Percentiles rank a stretch among this genome's conserved stretches.
Evolutionary conservation across 176 grass and related monocot species (phyloP).

Genomic region (Avena atlantica): DNA sequence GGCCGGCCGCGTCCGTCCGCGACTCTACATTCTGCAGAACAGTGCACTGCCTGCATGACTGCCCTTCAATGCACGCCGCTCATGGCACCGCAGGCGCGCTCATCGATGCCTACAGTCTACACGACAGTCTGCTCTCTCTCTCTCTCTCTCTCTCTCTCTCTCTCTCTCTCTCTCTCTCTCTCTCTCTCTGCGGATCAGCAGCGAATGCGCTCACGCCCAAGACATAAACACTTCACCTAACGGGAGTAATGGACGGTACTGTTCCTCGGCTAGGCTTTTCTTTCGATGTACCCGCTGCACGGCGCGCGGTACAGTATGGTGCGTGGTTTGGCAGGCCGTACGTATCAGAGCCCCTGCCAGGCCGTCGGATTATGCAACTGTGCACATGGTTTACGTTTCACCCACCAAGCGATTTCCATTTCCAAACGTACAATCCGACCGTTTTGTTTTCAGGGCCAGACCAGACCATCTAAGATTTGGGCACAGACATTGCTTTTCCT

Average conservation of each 20-base stretch:
- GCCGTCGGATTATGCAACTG: too few relatives aligned
- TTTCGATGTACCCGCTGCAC: background rate
- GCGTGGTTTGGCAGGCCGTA: too few relatives aligned
- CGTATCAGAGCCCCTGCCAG: too few relatives aligned
- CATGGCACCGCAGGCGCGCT: background rate
- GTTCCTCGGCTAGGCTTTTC: background rate
- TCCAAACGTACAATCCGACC: too few relatives aligned
- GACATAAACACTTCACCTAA: constrained; percentile 9
- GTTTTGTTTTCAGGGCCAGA: too few relatives aligned
- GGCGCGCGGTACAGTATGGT: background rate
- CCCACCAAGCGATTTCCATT: too few relatives aligned
- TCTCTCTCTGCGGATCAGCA: background rate
- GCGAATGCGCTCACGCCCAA: background rate
- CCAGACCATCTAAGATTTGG: too few relatives aligned
- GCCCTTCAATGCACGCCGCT: background rate
- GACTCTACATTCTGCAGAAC: background rate
- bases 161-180: too few relatives aligned
- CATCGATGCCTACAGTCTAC: background rate
- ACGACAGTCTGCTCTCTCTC: background rate
- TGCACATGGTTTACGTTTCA: too few relatives aligned
- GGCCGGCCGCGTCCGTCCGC: too few relatives aligned
- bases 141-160: background rate
- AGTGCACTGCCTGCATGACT: background rate
- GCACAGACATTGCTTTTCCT: too few relatives aligned
- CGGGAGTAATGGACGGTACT: background rate